Evolutionary conservation across 1,284 basidiomycete genomes (phyloP).

Genomic region (Cryptococcus floricola): DNA sequence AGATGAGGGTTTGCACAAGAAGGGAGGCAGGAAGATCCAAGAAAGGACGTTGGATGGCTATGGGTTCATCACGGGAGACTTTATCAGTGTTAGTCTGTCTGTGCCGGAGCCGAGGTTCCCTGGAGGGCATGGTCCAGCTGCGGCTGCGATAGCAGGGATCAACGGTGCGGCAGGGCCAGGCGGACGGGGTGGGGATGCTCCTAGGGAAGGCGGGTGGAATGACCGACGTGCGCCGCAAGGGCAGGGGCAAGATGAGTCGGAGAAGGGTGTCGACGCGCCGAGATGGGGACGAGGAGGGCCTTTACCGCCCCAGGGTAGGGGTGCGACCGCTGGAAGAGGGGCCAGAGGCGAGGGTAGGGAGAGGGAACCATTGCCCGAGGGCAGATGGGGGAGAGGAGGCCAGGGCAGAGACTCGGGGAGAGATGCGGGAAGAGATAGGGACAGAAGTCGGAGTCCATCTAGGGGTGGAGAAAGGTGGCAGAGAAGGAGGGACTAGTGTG

Average conservation of each 20-base stretch:
- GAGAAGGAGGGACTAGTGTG: background rate
- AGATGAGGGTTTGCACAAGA: conserved; percentile 16
- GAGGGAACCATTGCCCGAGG: conserved; percentile 2
- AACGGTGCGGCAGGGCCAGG: background rate
- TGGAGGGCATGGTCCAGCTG: background rate
- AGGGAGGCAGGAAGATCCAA: conserved; percentile 18
- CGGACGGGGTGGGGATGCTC: background rate
- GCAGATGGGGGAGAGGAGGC: conserved; percentile 21
- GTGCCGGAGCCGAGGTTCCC: conserved; percentile 35
- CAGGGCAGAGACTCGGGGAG: conserved; percentile 3
- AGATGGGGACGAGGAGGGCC: conserved; percentile 25
- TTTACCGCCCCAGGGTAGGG: conserved; percentile 20
- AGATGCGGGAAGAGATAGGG: conserved; percentile 6
- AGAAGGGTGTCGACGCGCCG: background rate
- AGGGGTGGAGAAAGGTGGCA: conserved; percentile 12
- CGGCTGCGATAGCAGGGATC: background rate
- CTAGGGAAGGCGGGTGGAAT: conserved; percentile 10
- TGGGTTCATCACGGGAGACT: conserved; percentile 42
- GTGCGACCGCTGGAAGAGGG: conserved; percentile 2
- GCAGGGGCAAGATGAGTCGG: background rate
- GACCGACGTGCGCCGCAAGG: background rate
- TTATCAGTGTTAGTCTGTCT: conserved; percentile 32
- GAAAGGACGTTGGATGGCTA: conserved; percentile 42
- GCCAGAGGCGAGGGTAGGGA: conserved; percentile 9
- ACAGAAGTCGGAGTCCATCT: conserved; percentile 7